phyloP scores from a whole-genome alignment of 2,329 filamentous ascomycete genomes.

The Hirsutella minnesotensis region DNA sequence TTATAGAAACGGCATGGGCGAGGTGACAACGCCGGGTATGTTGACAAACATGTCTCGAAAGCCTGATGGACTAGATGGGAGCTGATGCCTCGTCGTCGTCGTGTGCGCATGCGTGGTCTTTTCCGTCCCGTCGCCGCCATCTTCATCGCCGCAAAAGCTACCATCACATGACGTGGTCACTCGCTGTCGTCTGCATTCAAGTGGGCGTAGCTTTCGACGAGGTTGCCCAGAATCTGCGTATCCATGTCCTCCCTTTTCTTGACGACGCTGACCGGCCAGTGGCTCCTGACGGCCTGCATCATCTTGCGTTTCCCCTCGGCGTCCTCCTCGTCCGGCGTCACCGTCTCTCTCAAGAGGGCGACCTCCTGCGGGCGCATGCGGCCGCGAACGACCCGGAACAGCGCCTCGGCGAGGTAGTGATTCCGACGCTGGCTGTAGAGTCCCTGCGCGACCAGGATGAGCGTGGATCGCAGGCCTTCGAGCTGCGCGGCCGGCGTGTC shows the following conservation, averaged over 20 bases:
- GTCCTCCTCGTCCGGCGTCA: constrained; percentile 10
- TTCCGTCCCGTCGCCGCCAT: too few relatives aligned
- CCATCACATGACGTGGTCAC: too few relatives aligned
- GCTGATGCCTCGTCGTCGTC: too few relatives aligned
- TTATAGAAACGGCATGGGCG: too few relatives aligned
- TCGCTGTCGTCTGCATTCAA: too few relatives aligned
- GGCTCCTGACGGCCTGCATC: constrained; percentile 14
- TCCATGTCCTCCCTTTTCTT: constrained; percentile 15
- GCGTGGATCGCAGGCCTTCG: constrained; percentile 17
- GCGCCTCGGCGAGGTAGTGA: constrained; percentile 19
- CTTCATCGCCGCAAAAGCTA: too few relatives aligned
- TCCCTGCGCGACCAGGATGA: constrained; percentile 22
- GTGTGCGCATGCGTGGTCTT: too few relatives aligned
- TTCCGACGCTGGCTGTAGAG: constrained; percentile 20
- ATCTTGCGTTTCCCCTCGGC: constrained; percentile 8
- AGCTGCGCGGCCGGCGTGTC: constrained; percentile 4
- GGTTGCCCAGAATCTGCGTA: constrained; percentile 9
- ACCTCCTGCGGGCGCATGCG: constrained; percentile 19
- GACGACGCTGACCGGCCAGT: constrained; percentile 18
- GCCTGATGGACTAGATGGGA: too few relatives aligned
- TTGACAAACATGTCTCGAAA: too few relatives aligned
- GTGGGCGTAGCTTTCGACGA: too few relatives aligned
- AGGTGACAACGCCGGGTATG: too few relatives aligned
- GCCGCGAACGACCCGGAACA: constrained; percentile 21
- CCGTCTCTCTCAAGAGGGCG: constrained; percentile 6